A percentile compares a stretch with the other conserved stretches of the same genome.
Evolutionary conservation across 1,139 yeast genomes (phyloP).

Genomic region (Taphrina communis): DNA sequence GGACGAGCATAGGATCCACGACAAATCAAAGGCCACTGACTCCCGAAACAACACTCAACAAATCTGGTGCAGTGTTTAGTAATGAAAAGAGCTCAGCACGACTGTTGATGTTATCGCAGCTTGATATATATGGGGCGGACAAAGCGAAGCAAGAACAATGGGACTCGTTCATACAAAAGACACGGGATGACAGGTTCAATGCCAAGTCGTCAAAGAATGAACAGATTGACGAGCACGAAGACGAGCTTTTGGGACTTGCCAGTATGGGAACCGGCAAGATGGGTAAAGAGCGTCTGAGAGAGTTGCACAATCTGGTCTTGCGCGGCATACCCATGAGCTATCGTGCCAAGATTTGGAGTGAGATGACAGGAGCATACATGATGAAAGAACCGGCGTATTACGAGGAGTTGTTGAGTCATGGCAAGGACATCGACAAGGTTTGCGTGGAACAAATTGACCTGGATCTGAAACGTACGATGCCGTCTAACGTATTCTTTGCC

Average conservation of each 20-base stretch:
- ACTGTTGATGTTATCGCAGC: constrained; percentile 50
- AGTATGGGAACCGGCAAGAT: constrained; percentile 42
- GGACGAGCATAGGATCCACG: neutral
- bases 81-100: constrained; percentile 36
- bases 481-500: constrained; percentile 61
- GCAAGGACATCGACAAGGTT: constrained; percentile 49
- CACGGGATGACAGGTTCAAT: constrained; percentile 47
- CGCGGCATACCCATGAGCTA: constrained; percentile 60
- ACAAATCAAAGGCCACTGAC: constrained; percentile 25
- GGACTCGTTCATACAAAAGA: constrained; percentile 52
- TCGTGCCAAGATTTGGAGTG: constrained; percentile 61
- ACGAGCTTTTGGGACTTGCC: constrained; percentile 55
- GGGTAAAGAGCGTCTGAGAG: constrained; percentile 50
- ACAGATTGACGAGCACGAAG: constrained; percentile 47
- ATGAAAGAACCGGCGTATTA: constrained; percentile 61
- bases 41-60: constrained; percentile 27
- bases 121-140: constrained; percentile 51
- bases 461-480: constrained; percentile 64
- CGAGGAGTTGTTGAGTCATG: constrained; percentile 49
- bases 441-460: constrained; percentile 62
- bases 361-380: constrained; percentile 61
- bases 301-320: constrained; percentile 54
- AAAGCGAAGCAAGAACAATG: constrained; percentile 48
- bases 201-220: constrained; percentile 39
- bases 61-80: constrained; percentile 29